Conservation (phyloP, 202 grass and related monocot genomes). For the Sporobolus alterniflorus region DNA sequence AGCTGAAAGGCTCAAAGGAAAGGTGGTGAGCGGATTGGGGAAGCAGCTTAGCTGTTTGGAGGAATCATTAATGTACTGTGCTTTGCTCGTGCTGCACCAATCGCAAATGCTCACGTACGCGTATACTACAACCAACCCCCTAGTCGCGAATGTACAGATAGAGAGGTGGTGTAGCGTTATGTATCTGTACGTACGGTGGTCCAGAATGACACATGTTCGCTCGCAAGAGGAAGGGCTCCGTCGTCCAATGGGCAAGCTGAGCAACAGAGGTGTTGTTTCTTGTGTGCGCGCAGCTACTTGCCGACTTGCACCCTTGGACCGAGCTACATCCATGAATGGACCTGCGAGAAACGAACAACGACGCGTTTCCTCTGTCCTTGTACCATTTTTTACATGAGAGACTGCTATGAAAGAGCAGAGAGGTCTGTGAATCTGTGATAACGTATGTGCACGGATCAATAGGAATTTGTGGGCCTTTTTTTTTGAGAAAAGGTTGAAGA, state of each 20-base stretch:
- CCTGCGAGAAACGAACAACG: background rate
- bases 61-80: conserved; percentile 20
- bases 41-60: conserved; percentile 5
- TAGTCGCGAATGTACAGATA: conserved; percentile 12
- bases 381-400: no score
- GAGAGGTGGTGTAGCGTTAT: background rate
- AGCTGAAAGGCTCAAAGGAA: background rate
- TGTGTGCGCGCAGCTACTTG: background rate
- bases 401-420: no score
- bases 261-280: background rate
- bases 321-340: background rate
- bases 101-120: conserved; percentile 9
- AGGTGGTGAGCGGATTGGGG: background rate
- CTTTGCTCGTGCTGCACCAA: no score
- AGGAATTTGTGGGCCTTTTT: no score
- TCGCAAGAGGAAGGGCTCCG: background rate
- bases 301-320: background rate
- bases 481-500: no score
- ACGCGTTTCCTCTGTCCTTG: background rate
- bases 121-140: conserved; percentile 27
- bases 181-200: conserved; percentile 25
- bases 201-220: conserved; percentile 1
- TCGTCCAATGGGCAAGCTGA: background rate
- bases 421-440: no score
- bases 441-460: no score